These are phyloP conservation scores for Lepidium aucheri DNA, from an alignment of 345 rosid genomes.

Conservation along the genomic window DNA sequence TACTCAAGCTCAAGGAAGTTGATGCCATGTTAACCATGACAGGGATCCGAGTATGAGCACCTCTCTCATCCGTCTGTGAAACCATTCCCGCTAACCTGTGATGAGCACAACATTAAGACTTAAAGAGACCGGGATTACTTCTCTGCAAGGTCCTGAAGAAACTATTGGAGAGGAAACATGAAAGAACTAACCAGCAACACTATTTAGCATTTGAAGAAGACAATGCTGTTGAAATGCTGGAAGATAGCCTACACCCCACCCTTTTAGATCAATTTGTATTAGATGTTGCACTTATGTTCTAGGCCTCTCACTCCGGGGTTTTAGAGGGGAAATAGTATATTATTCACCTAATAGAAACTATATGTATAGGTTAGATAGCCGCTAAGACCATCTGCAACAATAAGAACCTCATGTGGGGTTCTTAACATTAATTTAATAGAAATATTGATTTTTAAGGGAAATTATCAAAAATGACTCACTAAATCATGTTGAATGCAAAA, in stretches of 20 bases:
- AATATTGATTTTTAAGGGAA: too few species aligned
- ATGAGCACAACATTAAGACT: neutral
- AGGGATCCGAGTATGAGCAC: conserved; percentile 82
- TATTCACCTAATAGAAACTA: conserved; percentile 73
- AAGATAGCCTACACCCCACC: conserved; percentile 90
- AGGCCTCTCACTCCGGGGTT: conserved; percentile 76
- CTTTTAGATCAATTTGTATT: conserved; percentile 98
- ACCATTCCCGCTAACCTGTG: conserved; percentile 95
- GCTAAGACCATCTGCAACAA: too few species aligned
- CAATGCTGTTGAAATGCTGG: conserved; percentile 94
- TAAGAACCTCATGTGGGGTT: too few species aligned
- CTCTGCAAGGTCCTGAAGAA: neutral
- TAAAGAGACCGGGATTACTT: neutral
- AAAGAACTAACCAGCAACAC: conserved; percentile 75
- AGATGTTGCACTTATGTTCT: conserved; percentile 96
- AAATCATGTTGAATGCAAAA: too few species aligned
- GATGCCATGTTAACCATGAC: conserved; percentile 95
- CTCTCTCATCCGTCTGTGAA: conserved; percentile 94
- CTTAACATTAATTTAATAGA: too few species aligned
- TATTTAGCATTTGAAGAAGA: conserved; percentile 97
- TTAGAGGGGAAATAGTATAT: conserved; percentile 78
- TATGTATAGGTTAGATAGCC: neutral
- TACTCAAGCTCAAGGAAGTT: conserved; percentile 55
- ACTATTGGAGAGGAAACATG: neutral
- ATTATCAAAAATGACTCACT: too few species aligned